Evolutionary conservation across 495 filamentous ascomycete species (phyloP), one percentile per base, ranked within the genome.

Genomic region (Daldinia caldariorum): DNA sequence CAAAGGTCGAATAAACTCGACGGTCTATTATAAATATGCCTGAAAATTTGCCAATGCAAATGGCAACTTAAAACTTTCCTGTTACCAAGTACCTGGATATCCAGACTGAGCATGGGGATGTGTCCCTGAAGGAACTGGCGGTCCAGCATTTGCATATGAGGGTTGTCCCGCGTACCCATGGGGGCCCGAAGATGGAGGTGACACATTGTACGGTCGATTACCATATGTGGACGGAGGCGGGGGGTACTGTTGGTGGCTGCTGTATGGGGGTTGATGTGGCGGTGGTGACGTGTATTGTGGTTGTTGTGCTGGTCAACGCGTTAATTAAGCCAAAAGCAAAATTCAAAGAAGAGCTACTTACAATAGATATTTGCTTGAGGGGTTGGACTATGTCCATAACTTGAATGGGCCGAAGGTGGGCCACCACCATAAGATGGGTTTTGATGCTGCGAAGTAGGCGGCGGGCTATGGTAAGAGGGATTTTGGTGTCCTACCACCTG

Each of bases 61-160:
- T 47, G 20, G 41, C 35, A 47, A 4, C 34, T 58, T 22, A 20
- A 10, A 10, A 55, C 43, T 49, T 12, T 26, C 38, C 56, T 56
- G 14, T 43, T 66, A 77, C 73, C 73, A 75, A 62, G 74, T 75
- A 3, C 75, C 68, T 14, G 67, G 73, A 53, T 77, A 77, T n/a
- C 73, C 72, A 18, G 76, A 67, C 14, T 77, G 69, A 14, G 73
- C 75, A 32, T 81, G 72, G 16, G 78, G 78, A 59, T 80, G 78
- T 18, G 71, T 75, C 20, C 64, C 76, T 31, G 75, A 63, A 37
- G 78, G 78, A 18, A 77, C 61, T 5, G 76, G 71, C 29, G 80
- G 71, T 1, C 69, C 74, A 20, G 70, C 72, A 38, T 69, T 67
- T 3, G 75, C 70, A 56, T 80, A 78, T 12, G 73, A 66, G 45